A percentile compares a stretch with the other conserved stretches of the same genome.
Evolutionary conservation across 306 rosid genomes (phyloP).

Genomic region (Cicer yamashitae): DNA sequence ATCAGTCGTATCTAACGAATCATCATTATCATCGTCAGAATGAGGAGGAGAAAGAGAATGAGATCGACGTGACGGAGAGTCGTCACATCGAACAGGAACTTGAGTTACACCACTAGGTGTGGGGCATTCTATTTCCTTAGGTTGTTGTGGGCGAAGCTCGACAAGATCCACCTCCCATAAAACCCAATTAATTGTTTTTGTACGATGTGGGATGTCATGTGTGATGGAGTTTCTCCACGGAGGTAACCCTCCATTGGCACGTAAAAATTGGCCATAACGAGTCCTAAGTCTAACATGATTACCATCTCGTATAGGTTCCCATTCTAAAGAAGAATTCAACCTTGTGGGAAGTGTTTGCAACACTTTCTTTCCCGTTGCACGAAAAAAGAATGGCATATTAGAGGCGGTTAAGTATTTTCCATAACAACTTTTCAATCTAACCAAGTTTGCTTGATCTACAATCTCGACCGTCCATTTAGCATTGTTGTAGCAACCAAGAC

Average conservation of each 20-base stretch:
- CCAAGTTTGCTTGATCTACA: conserved; percentile 5
- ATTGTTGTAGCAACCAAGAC: conserved; percentile 54
- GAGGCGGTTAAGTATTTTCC: conserved; percentile 77
- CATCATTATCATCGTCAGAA: neutral
- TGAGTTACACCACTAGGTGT: neutral
- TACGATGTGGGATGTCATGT: conserved; percentile 66
- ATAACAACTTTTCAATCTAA: conserved; percentile 67
- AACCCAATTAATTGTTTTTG: conserved; percentile 62
- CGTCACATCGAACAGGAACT: neutral
- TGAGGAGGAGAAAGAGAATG: neutral
- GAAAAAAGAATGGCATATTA: conserved; percentile 60
- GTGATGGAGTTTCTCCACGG: conserved; percentile 85
- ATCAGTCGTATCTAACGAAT: conserved; percentile 29
- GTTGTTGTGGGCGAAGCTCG: conserved; percentile 48
- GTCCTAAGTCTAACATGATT: conserved; percentile 64
- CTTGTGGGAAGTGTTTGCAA: conserved; percentile 59
- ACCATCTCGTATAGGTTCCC: conserved; percentile 79
- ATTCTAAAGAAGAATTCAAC: conserved; percentile 64
- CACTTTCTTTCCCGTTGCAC: conserved; percentile 75
- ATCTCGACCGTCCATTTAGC: conserved; percentile 77
- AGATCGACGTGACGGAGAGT: neutral
- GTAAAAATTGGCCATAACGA: conserved; percentile 63
- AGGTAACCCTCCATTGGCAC: conserved; percentile 74
- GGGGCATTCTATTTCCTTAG: neutral
- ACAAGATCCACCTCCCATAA: conserved; percentile 77